Evolutionary conservation across 2,329 filamentous ascomycete genomes (phyloP), one percentile per base, ranked within the genome.

Genomic region (Epichloe brachyelytri): DNA sequence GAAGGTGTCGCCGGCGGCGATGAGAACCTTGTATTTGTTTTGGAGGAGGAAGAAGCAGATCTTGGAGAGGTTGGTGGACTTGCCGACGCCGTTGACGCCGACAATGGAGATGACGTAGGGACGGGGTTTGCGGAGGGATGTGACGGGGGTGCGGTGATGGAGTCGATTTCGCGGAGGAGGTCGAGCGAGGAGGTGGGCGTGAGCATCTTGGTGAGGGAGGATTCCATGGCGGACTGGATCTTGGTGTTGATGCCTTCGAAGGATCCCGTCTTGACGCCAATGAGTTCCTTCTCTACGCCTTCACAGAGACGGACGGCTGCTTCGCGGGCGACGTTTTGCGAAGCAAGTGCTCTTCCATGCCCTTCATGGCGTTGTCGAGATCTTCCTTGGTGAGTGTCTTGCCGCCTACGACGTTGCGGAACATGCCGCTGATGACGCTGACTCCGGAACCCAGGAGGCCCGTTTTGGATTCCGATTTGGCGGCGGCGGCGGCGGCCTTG

Each of bases 81-180:
- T 98, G 63, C 93, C 93, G 38, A 98, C 93, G 50, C 93, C 93
- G 66, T 98, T 98, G 64, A 98, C 93, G 55, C 93, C 93, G 43
- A 98, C 93, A 55, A 98, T 95, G 52, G 89, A 96, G 65, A 98
- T 94, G 61, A 97, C 91, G 65, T 97, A 98, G 43, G 93, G 93
- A 4, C 93, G 84, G 19, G 78, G 69, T 53, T 77, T 75, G 58
- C 79, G 72, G 54, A 82, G 74, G 33, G 82, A 82, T 3, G 82
- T 78, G 20, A 72, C 74, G 0, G 83, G 71, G 87, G 83, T 11
- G 79, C 74, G 6, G 82, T 84, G 55, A 94, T 80, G 43, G 83
- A 78, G 63, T 91, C 83, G 59, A 98, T 97, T 65, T 95, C 89
- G 60, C 90, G 88, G 45, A 98, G 82, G 46, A 98, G 81, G 68